Base-by-base conservation (phyloP, 208 protist genomes). In the Leishmania amazonensis region DNA sequence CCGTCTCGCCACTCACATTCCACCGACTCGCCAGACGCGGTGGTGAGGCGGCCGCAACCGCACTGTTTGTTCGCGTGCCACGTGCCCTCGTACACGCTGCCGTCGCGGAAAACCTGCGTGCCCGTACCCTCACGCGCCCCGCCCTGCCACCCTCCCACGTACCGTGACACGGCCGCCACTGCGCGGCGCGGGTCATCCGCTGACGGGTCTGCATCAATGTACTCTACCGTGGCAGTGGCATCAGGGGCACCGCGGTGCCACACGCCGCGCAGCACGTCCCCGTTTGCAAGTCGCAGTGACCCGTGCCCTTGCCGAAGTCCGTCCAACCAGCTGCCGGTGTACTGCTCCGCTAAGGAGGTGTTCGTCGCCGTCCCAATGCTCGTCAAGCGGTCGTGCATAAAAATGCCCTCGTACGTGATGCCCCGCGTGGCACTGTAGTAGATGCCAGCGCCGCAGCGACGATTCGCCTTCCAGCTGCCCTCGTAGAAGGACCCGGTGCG, bases 321-420 rank as follows among this genome's bases (percentile, higher is more conserved):
- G 77, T 97, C 94, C 40, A 92, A 75, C 94, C 94, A 98, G 35
- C 88, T 91, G 40, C 96, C 96, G 28, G 89, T 87, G 85, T 97
- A 98, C 57, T 81, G 83, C 76, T 95, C 54, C 5, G 51, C n/a
- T 8, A 75, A 75, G 15, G 45, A 40, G n/a, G 38, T 64, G 73
- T 80, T 71, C 40, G 83, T 81, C n/a, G 86, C 62, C 15, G 78
- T 85, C 38, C 93, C 95, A 57, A 87, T 28, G 53, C 91, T 88
- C 67, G 94, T 90, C 11, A 96, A 87, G 70, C 87, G 87, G 70
- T 95, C 89, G 80, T 95, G 79, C 45, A 96, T 75, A 76, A 98
- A 98, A 68, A 94, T 81, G 71, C 93, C 95, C 58, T 93, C 88
- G 83, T 95, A 95, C 17, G 87, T 93, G 54, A 81, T 89, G 78